A percentile compares a stretch with the other conserved stretches of the same genome.
These are phyloP conservation scores for Fragaria nilgerrensis DNA, from an alignment of 306 rosid species.

Conservation along the genomic window DNA sequence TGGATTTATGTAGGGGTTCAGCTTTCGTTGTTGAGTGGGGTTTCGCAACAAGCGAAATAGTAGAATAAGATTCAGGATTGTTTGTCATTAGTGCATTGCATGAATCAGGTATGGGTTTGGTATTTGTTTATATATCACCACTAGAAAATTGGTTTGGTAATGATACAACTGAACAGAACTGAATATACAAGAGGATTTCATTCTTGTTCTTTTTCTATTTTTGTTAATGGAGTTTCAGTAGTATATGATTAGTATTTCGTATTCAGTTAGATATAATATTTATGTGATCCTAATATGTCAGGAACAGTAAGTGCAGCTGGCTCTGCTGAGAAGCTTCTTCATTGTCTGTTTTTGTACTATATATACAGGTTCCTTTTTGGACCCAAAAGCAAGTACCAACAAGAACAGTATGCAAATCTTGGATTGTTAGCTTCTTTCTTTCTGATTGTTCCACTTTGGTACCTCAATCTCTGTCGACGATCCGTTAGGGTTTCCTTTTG, in stretches of 20 bases:
- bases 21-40: background rate
- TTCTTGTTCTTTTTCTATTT: background rate
- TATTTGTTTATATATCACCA: background rate
- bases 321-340: background rate
- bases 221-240: background rate
- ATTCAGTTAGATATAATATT: background rate
- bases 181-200: background rate
- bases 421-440: background rate
- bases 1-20: background rate
- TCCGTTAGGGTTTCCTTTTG: background rate
- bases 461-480: background rate
- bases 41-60: background rate
- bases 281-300: background rate
- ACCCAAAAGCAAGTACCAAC: background rate
- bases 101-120: background rate
- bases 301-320: background rate
- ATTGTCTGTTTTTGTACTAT: background rate
- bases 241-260: background rate
- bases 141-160: background rate
- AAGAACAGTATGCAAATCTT: background rate
- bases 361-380: background rate
- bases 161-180: background rate
- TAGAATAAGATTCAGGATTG: background rate
- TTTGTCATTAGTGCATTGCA: background rate
- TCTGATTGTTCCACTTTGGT: background rate